Evolutionary conservation across 2,329 filamentous ascomycete genomes (phyloP), one percentile per base, ranked within the genome.

Genomic region (Penicillium corylophilum): DNA sequence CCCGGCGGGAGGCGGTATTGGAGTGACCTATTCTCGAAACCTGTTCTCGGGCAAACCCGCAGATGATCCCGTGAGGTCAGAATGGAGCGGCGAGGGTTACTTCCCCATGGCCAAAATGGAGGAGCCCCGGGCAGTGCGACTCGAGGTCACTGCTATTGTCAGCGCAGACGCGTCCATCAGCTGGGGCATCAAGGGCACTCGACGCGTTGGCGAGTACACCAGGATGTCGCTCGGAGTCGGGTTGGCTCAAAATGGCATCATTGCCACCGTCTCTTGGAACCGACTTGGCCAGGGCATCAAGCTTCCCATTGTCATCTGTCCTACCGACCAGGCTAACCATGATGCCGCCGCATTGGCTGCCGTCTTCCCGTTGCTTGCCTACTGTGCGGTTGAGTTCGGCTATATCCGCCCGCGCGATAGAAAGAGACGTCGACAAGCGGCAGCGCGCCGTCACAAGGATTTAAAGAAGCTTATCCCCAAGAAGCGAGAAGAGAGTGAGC

Each of bases 21-120:
- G 64, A 2, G 45, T 73, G 24, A 67, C 50, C 24, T 75, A 75
- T 53, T 64, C 63, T 5, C 63, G 71, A 9, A 73, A 70, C 35
- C 35, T 75, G 16, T 75, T 75, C 42, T 68, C 66, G 2, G 66
- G 70, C 5, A 66, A 62, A 24, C 50, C 68, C 4, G 57, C 64
- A 3, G 64, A 68, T 41, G 63, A 72, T 12, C 60, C 60, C 15
- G 54, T 64, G 5, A 69, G 62, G 35, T 71, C 71, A 3, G 71
- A 74, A 59, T 75, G 72, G 73, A 74, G 64, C 46, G 64, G 68
- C 5, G 72, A 74, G 39, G 72, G 71, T 5, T 68, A 75, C 52
- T 66, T 68, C 48, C 64, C 70, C 3, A 55, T 69, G 35, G 59
- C 65, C 20, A 56, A 55, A 40, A 60, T 61, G 41, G 61, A 59